These are phyloP conservation scores for Sporothrix curviconia DNA, from an alignment of 2,329 filamentous ascomycete species.

Conservation along the genomic window DNA sequence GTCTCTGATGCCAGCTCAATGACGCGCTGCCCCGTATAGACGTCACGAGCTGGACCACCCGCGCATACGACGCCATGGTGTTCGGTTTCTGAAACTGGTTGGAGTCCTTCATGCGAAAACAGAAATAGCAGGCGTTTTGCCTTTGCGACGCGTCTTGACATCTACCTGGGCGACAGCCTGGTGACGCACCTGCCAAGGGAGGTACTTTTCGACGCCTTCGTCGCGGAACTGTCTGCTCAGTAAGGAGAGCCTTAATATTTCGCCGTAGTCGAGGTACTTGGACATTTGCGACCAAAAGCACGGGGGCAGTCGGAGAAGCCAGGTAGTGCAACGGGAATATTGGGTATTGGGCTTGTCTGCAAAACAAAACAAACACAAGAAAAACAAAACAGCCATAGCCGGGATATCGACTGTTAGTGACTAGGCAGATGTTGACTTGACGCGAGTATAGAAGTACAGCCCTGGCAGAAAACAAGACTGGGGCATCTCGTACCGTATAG, in stretches of 20 bases:
- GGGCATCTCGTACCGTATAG: no score
- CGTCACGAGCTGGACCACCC: conserved; percentile 16
- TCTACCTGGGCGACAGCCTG: conserved; percentile 9
- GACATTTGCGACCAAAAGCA: conserved; percentile 19
- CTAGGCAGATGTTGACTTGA: no score
- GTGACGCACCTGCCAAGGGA: conserved; percentile 15
- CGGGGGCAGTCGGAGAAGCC: conserved; percentile 17
- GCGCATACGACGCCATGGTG: conserved; percentile 4
- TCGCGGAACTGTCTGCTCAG: conserved; percentile 15
- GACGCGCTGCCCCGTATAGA: conserved; percentile 14
- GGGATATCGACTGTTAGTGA: no score
- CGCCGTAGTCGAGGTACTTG: conserved; percentile 17
- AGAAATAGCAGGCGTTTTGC: conserved; percentile 20
- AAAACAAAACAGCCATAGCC: no score
- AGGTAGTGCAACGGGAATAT: no score
- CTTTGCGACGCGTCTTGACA: neutral
- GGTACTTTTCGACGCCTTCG: conserved; percentile 13
- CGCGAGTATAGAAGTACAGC: no score
- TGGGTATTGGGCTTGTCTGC: no score
- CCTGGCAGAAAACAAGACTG: no score
- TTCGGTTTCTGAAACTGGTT: conserved; percentile 11
- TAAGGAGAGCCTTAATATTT: conserved; percentile 14
- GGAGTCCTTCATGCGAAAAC: conserved; percentile 18
- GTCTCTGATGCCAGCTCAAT: conserved; percentile 11
- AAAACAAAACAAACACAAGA: no score